Evolutionary conservation across 352 stramenopile genomes (phyloP).

Genomic region (Aphanomyces euteiches): DNA sequence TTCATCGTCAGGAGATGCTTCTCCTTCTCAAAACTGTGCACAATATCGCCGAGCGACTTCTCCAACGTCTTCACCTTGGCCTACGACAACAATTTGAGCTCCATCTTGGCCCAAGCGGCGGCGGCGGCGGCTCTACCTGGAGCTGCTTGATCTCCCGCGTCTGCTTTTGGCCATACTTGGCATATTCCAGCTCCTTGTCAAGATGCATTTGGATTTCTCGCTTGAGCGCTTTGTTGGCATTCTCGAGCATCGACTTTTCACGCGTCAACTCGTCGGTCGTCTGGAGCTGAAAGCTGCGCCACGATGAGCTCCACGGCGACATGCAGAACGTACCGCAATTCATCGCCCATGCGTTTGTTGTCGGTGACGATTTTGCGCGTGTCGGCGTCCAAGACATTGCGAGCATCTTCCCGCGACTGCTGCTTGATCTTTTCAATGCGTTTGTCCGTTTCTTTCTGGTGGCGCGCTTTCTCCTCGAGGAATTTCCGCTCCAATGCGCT

Average conservation of each 20-base stretch:
- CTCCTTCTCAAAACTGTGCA: conserved; percentile 67
- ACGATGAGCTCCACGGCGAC: neutral
- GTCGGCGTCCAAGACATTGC: conserved; percentile 85
- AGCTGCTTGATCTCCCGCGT: conserved; percentile 72
- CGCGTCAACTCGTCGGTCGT: conserved; percentile 86
- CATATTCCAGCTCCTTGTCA: conserved; percentile 87
- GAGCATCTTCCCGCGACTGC: conserved; percentile 85
- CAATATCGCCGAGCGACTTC: conserved; percentile 59
- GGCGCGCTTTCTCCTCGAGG: conserved; percentile 77
- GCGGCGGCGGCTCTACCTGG: neutral
- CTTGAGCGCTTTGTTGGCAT: conserved; percentile 49
- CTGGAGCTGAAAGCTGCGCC: conserved; percentile 76
- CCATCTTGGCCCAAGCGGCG: conserved; percentile 7
- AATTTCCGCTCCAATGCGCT: conserved; percentile 82
- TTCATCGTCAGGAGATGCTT: conserved; percentile 48
- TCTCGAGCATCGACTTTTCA: conserved; percentile 72
- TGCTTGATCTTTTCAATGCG: conserved; percentile 82
- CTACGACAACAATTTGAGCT: conserved; percentile 14
- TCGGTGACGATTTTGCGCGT: conserved; percentile 89
- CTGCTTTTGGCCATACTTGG: conserved; percentile 70
- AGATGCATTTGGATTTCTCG: conserved; percentile 73
- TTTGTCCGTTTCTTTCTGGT: conserved; percentile 83
- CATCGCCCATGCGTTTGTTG: conserved; percentile 90
- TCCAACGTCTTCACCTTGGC: conserved; percentile 71
- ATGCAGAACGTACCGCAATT: conserved; percentile 50